Evolutionary conservation across 2,329 filamentous ascomycete species (phyloP), one percentile per base, ranked within the genome.

Genomic region (Waltergamsia citrina): DNA sequence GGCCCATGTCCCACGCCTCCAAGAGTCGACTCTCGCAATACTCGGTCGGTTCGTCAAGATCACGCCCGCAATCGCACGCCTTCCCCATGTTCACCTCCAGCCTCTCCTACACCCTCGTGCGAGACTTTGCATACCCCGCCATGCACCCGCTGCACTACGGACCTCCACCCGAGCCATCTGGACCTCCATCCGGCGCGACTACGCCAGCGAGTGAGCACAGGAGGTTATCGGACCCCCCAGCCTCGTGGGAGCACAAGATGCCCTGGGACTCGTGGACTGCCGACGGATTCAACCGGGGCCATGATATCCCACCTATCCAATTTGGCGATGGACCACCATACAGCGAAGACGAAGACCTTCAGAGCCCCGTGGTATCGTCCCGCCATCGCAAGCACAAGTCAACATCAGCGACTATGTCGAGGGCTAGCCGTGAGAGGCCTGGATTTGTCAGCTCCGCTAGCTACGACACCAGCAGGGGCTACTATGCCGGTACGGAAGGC

Each of bases 301-400:
- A 84, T 44, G 82, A 88, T 49, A 67, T 93, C 12, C 81, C 85
- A 8, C 82, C 84, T 15, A 87, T 92, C 52, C 76, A 85, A 32
- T 90, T 92, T 47, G 84, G 77, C 4, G 86, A 92, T 51, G 88
- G 88, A 0, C 88, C 88, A 16, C 90, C 88, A 3, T 96, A 87
- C 63, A 94, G 86, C 56, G 88, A 95, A 60, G 88, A 96, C 50
- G 87, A 96, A 47, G 92, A 96, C 56, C 69, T 95, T 28, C 85
- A 92, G 50, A 94, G 87, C 52, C 88, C 88, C 0, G 85, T 94
- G 14, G 85, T 88, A 11, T 85, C 82, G 43, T 83, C 83, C 25
- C 72, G 84, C 38, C 87, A 94, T 56, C 81, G 83, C 51, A 94
- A 92, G 58, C 81, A 88, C 60, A 93, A 85, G 56, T 85, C 81